These are phyloP conservation scores for Beauveria sp. DNA, from an alignment of 2,329 filamentous ascomycete species.

Conservation along the genomic window DNA sequence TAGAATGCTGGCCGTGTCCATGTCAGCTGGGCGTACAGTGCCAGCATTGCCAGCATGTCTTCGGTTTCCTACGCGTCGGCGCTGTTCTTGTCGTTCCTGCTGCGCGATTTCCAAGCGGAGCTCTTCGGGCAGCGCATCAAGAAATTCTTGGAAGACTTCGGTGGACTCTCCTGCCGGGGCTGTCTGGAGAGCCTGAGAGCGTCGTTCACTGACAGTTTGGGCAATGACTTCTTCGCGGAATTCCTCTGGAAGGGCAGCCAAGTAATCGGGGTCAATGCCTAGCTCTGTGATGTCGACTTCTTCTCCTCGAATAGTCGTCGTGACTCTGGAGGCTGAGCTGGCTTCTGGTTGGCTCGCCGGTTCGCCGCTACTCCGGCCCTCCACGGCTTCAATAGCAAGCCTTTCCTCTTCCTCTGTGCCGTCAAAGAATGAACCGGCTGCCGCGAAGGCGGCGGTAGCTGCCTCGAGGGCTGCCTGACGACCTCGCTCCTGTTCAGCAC, in stretches of 20 bases:
- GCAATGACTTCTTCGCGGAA: slow-evolving; percentile 94
- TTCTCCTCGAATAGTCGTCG: slow-evolving; percentile 76
- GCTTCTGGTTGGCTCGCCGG: slow-evolving; percentile 17
- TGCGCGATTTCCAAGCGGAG: slow-evolving; percentile 85
- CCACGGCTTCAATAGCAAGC: slow-evolving; percentile 71
- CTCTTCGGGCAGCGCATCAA: slow-evolving; percentile 85
- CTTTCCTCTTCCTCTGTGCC: slow-evolving; percentile 16
- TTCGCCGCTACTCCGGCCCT: slow-evolving; percentile 33
- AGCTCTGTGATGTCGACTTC: slow-evolving; percentile 90
- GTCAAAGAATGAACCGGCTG: slow-evolving; percentile 23
- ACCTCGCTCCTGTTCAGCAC: slow-evolving; percentile 56
- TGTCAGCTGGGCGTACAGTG: slow-evolving; percentile 54
- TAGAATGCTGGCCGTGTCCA: slow-evolving; percentile 89
- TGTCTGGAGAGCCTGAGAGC: slow-evolving; percentile 65
- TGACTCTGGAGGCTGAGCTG: slow-evolving; percentile 47
- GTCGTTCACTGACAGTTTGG: slow-evolving; percentile 75
- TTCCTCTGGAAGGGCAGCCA: slow-evolving; percentile 95
- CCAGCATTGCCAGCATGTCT: slow-evolving; percentile 48
- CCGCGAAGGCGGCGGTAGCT: slow-evolving; percentile 34
- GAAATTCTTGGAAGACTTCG: slow-evolving; percentile 86
- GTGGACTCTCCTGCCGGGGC: slow-evolving; percentile 65
- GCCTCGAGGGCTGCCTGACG: slow-evolving; percentile 50
- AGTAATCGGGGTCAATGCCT: slow-evolving; percentile 88
- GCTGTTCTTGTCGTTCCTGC: slow-evolving; percentile 82
- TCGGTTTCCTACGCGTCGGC: slow-evolving; percentile 73